These are phyloP conservation scores for Neoarthrinium moseri DNA, from an alignment of 2,329 filamentous ascomycete genomes.

Conservation along the genomic window DNA sequence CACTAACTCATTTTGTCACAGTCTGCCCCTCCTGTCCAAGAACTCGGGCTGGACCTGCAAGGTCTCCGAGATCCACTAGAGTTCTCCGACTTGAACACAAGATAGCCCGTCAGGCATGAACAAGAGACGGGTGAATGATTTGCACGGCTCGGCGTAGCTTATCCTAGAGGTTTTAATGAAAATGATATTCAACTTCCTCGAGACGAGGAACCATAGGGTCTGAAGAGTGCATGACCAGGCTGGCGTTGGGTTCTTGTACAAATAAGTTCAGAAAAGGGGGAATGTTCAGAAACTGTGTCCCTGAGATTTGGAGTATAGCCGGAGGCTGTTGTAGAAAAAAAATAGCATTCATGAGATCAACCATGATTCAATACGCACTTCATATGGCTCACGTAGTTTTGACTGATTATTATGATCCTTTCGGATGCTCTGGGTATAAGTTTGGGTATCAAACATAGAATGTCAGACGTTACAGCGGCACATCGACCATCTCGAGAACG, in stretches of 20 bases:
- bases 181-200: too few relatives aligned
- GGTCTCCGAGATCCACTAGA: conserved; percentile 70
- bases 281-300: background rate
- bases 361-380: too few relatives aligned
- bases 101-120: background rate
- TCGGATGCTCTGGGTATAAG: too few relatives aligned
- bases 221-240: background rate
- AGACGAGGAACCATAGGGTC: too few relatives aligned
- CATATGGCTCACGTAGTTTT: too few relatives aligned
- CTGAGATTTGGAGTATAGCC: background rate
- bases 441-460: background rate
- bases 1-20: conserved; percentile 39
- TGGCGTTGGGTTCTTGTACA: conserved; percentile 11
- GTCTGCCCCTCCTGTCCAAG: conserved; percentile 78
- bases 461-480: conserved; percentile 46
- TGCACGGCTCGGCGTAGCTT: conserved; percentile 6
- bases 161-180: conserved; percentile 12
- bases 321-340: background rate
- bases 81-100: background rate
- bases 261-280: background rate
- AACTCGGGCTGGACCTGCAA: conserved; percentile 89
- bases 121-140: background rate
- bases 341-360: conserved; percentile 2
- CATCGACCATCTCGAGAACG: conserved; percentile 56
- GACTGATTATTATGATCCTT: too few relatives aligned